Base-by-base conservation (phyloP, 2,329 filamentous ascomycete species). In the Meredithiella fracta region DNA sequence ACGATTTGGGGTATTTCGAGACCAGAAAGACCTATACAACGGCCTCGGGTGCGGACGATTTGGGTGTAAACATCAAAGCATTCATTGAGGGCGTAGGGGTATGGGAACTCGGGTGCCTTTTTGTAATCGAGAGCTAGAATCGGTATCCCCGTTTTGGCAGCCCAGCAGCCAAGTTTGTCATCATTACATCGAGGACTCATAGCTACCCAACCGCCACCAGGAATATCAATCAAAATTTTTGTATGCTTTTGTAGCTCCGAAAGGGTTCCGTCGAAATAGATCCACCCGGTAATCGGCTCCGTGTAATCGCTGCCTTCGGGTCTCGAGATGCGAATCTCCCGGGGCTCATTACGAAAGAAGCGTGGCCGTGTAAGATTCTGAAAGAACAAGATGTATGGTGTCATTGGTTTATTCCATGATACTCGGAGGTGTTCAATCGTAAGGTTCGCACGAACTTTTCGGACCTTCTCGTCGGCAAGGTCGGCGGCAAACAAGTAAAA, bases 111-210 rank as follows among this genome's bases (percentile, higher is more conserved):
- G 2, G 74, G 74, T 0, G 74, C 74, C 60, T 74, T 76, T 56
- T 65, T 68, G 69, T 98, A 98, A 65, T 98, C 89, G 58, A 98
- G 69, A 63, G 91, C 95, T 56, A 98, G 70, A 4, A 98, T 77
- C 0, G 92, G 91, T n/a, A 95, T 67, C 0, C 89, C 87, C 0
- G 86, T 86, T 67, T 86, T 90, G 15, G 85, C 85, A 0, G 92
- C 88, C 92, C 92, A 98, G 1, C 86, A 82, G 62, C 95, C 80
- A 17, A 98, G 73, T 68, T 94, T 94, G 67, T 98, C 92, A 65
- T 98, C 92, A 63, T 94, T 89, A 63, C 84, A 86, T 50, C 92
- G 75, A n/a, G 92, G 92, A 58, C 87, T 82, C 92, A 98, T 98
- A 17, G 92, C 90, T 11, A 98, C 90, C 61, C 94, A 98, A 0